phyloP scores from a whole-genome alignment of 2,329 filamentous ascomycete genomes.

The Aspergillaceae sp. region DNA sequence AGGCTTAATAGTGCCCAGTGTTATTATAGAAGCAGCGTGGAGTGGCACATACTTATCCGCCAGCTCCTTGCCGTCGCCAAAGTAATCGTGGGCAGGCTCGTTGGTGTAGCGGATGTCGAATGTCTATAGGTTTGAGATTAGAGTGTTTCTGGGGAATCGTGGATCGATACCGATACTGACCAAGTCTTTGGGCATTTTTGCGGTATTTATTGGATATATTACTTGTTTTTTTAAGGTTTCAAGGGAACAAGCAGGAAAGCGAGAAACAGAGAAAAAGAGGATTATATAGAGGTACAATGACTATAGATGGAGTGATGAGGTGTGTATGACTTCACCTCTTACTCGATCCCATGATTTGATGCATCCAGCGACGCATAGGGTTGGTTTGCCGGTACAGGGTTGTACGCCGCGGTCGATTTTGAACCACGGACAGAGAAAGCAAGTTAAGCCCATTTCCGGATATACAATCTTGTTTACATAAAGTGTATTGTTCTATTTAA shows the following conservation, averaged over 20 bases:
- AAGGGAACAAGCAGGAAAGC: not conserved
- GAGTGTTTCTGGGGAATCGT: too few species aligned
- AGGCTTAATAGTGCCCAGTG: too few species aligned
- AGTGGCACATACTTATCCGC: conserved; percentile 4
- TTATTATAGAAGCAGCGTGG: not conserved
- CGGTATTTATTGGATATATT: not conserved
- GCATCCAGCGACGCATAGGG: too few species aligned
- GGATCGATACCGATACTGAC: not conserved
- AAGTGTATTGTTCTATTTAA: too few species aligned
- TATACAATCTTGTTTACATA: too few species aligned
- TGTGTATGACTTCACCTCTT: not conserved
- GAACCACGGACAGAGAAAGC: too few species aligned
- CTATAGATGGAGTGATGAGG: not conserved
- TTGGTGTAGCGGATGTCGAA: conserved; percentile 13
- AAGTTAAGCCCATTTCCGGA: too few species aligned
- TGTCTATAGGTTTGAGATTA: conserved; percentile 2
- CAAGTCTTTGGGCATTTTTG: conserved; percentile 2
- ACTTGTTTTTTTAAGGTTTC: not conserved
- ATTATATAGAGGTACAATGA: too few species aligned
- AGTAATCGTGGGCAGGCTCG: conserved; percentile 10
- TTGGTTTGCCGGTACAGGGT: too few species aligned
- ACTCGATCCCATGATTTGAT: too few species aligned
- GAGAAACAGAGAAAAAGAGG: not conserved
- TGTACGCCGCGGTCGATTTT: too few species aligned
- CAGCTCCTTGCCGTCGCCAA: conserved; percentile 11